Percentiles rank a stretch among this genome's conserved stretches.
Evolutionary conservation across 2,329 filamentous ascomycete species (phyloP).

Genomic region (Trichoderma aggressivum): DNA sequence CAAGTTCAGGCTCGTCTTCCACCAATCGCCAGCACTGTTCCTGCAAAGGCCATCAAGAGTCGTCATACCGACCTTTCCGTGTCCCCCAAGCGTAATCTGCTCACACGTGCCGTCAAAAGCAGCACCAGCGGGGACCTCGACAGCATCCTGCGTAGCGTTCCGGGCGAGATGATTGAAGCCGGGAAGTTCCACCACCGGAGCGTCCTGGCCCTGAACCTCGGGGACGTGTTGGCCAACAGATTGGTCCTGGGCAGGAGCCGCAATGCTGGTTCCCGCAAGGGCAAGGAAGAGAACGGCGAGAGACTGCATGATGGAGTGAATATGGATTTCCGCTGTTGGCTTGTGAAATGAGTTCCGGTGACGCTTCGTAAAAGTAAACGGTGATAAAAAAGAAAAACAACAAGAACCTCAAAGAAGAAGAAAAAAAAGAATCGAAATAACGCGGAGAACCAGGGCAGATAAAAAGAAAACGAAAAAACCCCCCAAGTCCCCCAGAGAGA

Average conservation of each 20-base stretch:
- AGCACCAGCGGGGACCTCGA: neutral
- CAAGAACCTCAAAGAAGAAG: neutral
- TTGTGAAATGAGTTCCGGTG: neutral
- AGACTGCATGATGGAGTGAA: neutral
- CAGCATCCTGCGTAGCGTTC: neutral
- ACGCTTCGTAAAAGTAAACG: neutral
- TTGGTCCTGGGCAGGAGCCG: neutral
- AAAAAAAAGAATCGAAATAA: neutral
- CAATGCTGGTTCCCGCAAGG: neutral
- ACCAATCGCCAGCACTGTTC: constrained; percentile 22
- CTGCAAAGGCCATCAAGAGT: constrained; percentile 25
- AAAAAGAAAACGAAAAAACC: neutral
- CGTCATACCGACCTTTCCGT: constrained; percentile 22
- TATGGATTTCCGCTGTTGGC: neutral
- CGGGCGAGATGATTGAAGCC: constrained; percentile 10
- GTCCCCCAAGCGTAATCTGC: constrained; percentile 24
- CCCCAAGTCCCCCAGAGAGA: neutral
- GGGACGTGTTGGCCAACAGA: neutral
- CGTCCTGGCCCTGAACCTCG: neutral
- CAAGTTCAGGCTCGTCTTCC: constrained; percentile 28
- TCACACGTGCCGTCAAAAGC: constrained; percentile 21
- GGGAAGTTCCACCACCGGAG: neutral
- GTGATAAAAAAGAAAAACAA: neutral
- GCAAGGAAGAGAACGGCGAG: constrained; percentile 17
- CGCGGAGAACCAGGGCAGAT: neutral